These are phyloP conservation scores for Crithidia thermophila DNA, from an alignment of 208 protist species.

Conservation along the genomic window DNA sequence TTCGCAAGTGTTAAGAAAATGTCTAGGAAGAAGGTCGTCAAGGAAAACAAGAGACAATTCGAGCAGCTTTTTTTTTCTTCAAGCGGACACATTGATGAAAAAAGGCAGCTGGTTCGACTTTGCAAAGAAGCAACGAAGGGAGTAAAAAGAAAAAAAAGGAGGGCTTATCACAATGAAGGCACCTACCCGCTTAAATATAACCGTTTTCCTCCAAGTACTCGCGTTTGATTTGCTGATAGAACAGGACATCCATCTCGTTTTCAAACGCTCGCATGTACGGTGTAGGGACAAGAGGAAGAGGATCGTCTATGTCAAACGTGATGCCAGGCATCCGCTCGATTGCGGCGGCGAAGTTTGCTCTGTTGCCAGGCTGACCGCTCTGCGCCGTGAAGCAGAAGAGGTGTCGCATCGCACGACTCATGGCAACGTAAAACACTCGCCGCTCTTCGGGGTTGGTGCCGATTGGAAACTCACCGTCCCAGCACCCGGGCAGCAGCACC, in stretches of 20 bases:
- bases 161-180: too few species aligned
- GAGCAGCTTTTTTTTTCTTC: too few species aligned
- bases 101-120: too few species aligned
- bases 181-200: constrained; percentile 20
- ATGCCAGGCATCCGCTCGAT: not conserved
- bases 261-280: constrained; percentile 44
- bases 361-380: not conserved
- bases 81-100: too few species aligned
- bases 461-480: constrained; percentile 77
- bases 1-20: too few species aligned
- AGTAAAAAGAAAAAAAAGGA: too few species aligned
- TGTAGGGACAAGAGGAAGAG: too few species aligned
- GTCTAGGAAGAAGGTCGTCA: too few species aligned
- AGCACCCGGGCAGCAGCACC: constrained; percentile 79
- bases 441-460: constrained; percentile 52
- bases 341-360: not conserved
- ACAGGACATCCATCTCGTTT: constrained; percentile 14
- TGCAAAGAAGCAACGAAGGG: not conserved
- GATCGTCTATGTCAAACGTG: too few species aligned
- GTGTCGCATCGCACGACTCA: constrained; percentile 84
- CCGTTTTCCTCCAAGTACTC: constrained; percentile 24
- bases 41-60: too few species aligned
- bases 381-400: constrained; percentile 73
- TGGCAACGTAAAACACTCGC: constrained; percentile 88
- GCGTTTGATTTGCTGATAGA: constrained; percentile 13